Conservation (phyloP, 2,329 filamentous ascomycete species). For the Ophiostoma fasciatum region DNA sequence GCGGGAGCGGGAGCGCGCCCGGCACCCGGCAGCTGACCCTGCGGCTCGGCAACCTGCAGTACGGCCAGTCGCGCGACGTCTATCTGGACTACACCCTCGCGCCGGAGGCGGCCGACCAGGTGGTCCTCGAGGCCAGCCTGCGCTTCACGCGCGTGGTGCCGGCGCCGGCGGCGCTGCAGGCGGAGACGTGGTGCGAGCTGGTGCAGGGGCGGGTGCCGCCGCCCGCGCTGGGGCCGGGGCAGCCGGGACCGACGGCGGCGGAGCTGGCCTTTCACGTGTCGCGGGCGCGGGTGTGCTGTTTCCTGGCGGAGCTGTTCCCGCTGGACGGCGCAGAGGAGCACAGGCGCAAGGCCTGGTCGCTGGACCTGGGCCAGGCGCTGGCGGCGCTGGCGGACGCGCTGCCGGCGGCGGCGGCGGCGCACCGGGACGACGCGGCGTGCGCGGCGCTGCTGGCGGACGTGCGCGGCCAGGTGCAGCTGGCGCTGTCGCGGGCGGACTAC, state of each 20-base stretch:
- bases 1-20: constrained; percentile 2
- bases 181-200: background rate
- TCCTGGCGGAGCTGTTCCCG: constrained; percentile 30
- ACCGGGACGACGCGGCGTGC: constrained; percentile 23
- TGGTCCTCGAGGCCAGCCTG: constrained; percentile 19
- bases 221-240: constrained; percentile 14
- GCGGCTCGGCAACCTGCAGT: constrained; percentile 38
- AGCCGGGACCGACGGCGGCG: too few species aligned
- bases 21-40: constrained; percentile 20
- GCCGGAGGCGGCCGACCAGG: background rate
- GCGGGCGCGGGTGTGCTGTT: constrained; percentile 33
- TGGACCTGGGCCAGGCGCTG: constrained; percentile 5
- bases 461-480: constrained; percentile 35
- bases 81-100: constrained; percentile 24
- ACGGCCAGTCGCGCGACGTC: constrained; percentile 44
- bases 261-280: constrained; percentile 37
- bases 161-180: constrained; percentile 4
- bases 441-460: constrained; percentile 35
- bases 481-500: constrained; percentile 23
- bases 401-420: background rate
- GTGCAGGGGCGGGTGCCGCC: background rate
- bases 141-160: constrained; percentile 19
- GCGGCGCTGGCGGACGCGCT: background rate
- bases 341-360: background rate
- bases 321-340: constrained; percentile 26